Evolutionary conservation across 1,284 basidiomycete genomes (phyloP).

Genomic region (Anthracocystis walkeri): DNA sequence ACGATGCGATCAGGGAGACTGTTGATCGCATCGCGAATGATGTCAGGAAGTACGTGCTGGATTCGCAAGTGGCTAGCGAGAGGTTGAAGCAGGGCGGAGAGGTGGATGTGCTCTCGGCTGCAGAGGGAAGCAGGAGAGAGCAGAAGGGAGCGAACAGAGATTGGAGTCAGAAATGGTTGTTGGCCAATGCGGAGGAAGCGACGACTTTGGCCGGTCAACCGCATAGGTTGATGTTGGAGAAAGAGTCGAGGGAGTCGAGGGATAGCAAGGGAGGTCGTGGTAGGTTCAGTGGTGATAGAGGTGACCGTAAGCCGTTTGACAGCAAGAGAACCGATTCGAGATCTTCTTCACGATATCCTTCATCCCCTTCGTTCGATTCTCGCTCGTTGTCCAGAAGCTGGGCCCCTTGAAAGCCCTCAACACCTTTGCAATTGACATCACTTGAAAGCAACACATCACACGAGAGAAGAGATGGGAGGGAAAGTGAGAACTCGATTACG

Average conservation of each 20-base stretch:
- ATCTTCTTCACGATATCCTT: background rate
- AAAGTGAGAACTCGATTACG: background rate
- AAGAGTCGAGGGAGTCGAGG: background rate
- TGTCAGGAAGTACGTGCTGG: slow-evolving; percentile 39
- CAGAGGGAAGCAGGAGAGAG: background rate
- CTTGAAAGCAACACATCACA: background rate
- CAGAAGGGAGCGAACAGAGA: background rate
- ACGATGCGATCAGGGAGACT: slow-evolving; percentile 46
- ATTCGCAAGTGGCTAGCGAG: slow-evolving; percentile 14
- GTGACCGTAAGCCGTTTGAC: background rate
- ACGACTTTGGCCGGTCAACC: slow-evolving; percentile 24
- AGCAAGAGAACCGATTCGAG: background rate
- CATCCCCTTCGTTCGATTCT: background rate
- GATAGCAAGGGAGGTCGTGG: background rate
- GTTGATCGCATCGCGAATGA: slow-evolving; percentile 50
- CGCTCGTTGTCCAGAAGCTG: slow-evolving; percentile 2
- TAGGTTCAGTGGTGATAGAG: slow-evolving; percentile 2
- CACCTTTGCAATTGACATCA: background rate
- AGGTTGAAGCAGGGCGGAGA: background rate
- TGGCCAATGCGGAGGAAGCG: slow-evolving; percentile 32
- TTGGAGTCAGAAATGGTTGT: slow-evolving; percentile 33
- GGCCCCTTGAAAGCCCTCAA: background rate
- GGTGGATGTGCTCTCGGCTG: slow-evolving; percentile 2
- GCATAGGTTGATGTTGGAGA: slow-evolving; percentile 15
- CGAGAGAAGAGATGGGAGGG: background rate